Evolutionary conservation across 108 stramenopile species (phyloP), one percentile per base, ranked within the genome.

Genomic region (Thalassiosira profunda): DNA sequence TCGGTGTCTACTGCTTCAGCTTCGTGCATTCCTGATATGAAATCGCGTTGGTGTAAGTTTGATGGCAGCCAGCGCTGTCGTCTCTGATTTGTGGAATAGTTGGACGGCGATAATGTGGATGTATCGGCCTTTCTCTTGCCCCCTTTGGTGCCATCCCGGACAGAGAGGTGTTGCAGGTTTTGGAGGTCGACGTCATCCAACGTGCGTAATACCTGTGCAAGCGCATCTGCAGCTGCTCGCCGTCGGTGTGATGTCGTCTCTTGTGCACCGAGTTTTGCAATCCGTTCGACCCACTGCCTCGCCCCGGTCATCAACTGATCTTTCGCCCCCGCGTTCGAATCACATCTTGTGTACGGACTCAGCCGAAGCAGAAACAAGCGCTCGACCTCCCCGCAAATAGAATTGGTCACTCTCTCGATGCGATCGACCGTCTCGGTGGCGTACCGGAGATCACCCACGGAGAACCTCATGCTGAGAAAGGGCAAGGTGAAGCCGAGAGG

Each of bases 11-110:
- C 26, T 33, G 35, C 29, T 24, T 20, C 24, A 18, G 38, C 34
- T 4, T 70, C 58, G 44, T 70, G 70, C 70, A 70, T 38, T 33
- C 49, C 58, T 43, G 42, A 15, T 5, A 52, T 33, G 14, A 43
- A 8, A 17, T 49, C 48, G 52, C 40, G 26, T 25, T 37, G 14
- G 23, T 53, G 54, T 5, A 35, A 7, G 15, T 53, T 67, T 5
- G 34, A 7, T 15, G 53, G 65, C 2, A 67, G 52, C 41, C 52
- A 44, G 23, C 23, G 23, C n/a, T 54, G 38, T 33, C 41, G 42
- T 0, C 28, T 23, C 29, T 40, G 25, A 2, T 49, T 14, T 2
- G 4, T 8, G 26, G 11, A 12, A 9, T 2, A 49, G 2, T 23
- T 28, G 14, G 14, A 33, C 24, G 14, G 18, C 31, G 15, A 41